Base-by-base conservation (phyloP, 768 basidiomycete species). In the Leccinum arenicola region DNA sequence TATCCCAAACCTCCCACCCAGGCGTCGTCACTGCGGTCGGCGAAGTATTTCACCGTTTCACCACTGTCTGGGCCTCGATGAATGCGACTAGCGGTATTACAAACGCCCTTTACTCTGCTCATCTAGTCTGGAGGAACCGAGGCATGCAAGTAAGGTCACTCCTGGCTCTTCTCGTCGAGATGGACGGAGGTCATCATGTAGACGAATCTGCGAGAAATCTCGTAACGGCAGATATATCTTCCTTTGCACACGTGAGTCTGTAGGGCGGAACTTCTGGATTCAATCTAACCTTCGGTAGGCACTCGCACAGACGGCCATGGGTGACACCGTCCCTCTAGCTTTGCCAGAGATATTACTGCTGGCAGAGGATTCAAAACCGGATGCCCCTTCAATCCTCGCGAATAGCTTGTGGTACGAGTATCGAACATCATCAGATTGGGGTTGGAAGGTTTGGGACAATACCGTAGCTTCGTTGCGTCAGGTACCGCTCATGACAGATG, bases 341-440 rank as follows among this genome's bases (percentile, higher is more conserved):
- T 71, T 81, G 10, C 84, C 87, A 0, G 89, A 91, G 68, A 88
- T 91, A 40, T 74, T 88, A 19, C 68, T 84, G 8, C 80, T 91
- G n/a, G 81, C 82, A 4, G 81, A 78, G 10, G 84, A 89, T 66
- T 72, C 78, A 3, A 79, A 81, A 52, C 75, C 76, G 1, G 84
- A 86, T 58, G 88, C 85, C 6, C 81, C 88, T 2, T 85, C 85
- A 1, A 79, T 82, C 50, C 82, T 93, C 25, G 91, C 90, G 0
- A 88, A 88, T 64, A 81, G 82, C 50, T 76, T 93, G 14, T 93
- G 91, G 91, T 88, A 89, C 72, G 88, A 89, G 68, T 92, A 92
- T 64, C 84, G 88, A 47, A 83, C 82, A 15, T 83, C 89, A 0
- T 66, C 73, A 14, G 83, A 90, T 64, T 92, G 90, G 89, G 89